phyloP scores from a whole-genome alignment of 495 filamentous ascomycete genomes.

The Letharia lupina region DNA sequence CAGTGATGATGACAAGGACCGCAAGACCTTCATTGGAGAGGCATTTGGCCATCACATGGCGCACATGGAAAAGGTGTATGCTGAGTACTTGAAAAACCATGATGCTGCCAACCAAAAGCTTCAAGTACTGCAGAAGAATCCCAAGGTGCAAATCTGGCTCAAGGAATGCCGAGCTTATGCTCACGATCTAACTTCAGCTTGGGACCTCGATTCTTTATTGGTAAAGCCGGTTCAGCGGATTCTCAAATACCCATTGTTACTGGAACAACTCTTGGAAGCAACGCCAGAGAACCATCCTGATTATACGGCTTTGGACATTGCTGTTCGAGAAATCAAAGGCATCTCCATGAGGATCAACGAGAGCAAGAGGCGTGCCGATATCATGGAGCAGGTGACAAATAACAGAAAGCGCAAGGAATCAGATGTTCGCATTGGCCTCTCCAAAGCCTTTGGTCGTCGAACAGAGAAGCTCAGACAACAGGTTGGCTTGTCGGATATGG shows the following conservation, averaged over 20 bases:
- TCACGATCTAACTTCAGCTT: constrained; percentile 79
- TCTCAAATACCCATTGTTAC: constrained; percentile 80
- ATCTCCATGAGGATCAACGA: constrained; percentile 83
- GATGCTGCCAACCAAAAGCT: constrained; percentile 75
- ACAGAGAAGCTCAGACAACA: constrained; percentile 70
- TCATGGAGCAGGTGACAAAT: constrained; percentile 77
- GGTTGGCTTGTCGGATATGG: constrained; percentile 53
- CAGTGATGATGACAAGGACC: constrained; percentile 63
- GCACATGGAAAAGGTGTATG: constrained; percentile 75
- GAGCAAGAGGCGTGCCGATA: constrained; percentile 80
- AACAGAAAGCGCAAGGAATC: constrained; percentile 82
- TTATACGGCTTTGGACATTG: constrained; percentile 52
- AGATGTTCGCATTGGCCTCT: constrained; percentile 71
- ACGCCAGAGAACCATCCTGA: constrained; percentile 82
- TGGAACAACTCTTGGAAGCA: constrained; percentile 65
- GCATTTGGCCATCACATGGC: constrained; percentile 65
- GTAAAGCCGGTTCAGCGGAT: constrained; percentile 94
- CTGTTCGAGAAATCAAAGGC: constrained; percentile 54
- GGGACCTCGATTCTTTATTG: constrained; percentile 87
- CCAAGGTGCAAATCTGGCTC: constrained; percentile 79
- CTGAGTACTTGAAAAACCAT: constrained; percentile 78
- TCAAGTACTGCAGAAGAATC: constrained; percentile 58
- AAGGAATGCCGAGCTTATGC: constrained; percentile 83
- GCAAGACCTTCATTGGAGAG: constrained; percentile 66
- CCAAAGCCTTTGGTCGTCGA: constrained; percentile 78